Evolutionary conservation across 1,284 basidiomycete species (phyloP), one percentile per base, ranked within the genome.

Genomic region (Xerocomus nothofagi): DNA sequence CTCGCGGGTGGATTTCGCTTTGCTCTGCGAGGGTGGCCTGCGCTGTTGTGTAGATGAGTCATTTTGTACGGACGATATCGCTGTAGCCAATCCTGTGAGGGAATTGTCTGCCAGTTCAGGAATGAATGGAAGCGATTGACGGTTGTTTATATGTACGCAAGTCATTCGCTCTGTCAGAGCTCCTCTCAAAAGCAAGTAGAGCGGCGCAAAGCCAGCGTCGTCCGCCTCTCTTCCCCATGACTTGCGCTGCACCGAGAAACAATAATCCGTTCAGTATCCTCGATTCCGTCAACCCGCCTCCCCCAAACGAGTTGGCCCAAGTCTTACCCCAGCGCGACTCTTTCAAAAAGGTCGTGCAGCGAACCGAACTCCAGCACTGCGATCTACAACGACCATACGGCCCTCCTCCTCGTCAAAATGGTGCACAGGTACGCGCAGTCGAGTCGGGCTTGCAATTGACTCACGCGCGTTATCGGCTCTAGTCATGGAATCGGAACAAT

Each of bases 71-170:
- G 20, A n/a, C 23, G 15, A 27, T n/a, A n/a, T 30, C 36, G 52
- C 6, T 6, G 12, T 30, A 6, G 36, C 17, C 24, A 39, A 54
- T 43, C 38, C 24, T 23, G 24, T 10, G 37, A 18, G 3, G 24
- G n/a, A 10, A 3, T 9, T 39, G 20, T 9, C n/a, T 24, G 32
- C 26, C 17, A n/a, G n/a, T n/a, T 32, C 14, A 10, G 27, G 26
- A n/a, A 18, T 3, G 40, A 23, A 38, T 32, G 12, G 29, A 42
- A 29, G 49, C 9, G 17, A 5, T 64, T 64, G 58, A 60, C 42
- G 31, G 31, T 58, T 61, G 58, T 61, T 61, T 65, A 47, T 18
- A 1, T 21, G 31, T n/a, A n/a, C n/a, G n/a, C n/a, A n/a, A n/a
- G n/a, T n/a, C n/a, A n/a, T n/a, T n/a, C n/a, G n/a, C n/a, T n/a